Evolutionary conservation across 2,329 filamentous ascomycete species (phyloP).

Genomic region (Beauveria sp.): DNA sequence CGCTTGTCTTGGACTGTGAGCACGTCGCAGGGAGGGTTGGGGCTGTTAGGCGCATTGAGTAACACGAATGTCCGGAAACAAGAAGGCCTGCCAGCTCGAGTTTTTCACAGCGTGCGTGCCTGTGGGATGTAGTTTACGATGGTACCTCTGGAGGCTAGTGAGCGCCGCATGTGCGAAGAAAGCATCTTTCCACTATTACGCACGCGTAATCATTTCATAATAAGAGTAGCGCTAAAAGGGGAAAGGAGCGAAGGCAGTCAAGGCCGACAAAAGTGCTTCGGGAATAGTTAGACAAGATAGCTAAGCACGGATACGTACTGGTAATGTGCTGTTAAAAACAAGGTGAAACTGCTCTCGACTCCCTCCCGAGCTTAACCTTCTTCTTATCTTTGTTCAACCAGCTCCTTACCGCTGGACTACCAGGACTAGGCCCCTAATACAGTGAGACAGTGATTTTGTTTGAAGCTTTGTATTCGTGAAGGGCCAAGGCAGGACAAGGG

Average conservation of each 20-base stretch:
- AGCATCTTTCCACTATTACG: not conserved
- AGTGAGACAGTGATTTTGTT: constrained; percentile 8
- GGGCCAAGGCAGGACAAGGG: not conserved
- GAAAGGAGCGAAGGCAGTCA: no score
- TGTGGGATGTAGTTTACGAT: constrained; percentile 1
- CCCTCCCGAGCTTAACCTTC: not conserved
- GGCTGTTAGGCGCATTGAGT: not conserved
- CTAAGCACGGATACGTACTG: no score
- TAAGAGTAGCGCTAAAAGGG: not conserved
- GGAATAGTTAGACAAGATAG: no score
- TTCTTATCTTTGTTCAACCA: not conserved
- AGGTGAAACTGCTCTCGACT: not conserved
- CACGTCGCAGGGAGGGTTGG: not conserved
- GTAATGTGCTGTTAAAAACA: not conserved
- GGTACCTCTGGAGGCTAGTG: not conserved
- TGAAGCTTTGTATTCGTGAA: not conserved
- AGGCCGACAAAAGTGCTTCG: not conserved
- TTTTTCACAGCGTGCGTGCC: not conserved
- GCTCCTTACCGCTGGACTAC: not conserved
- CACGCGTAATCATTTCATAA: not conserved
- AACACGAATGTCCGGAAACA: not conserved
- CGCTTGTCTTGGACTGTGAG: not conserved
- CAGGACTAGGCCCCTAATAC: not conserved
- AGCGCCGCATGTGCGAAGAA: not conserved
- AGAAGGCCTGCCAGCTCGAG: not conserved